Base-by-base conservation (phyloP, 1,284 basidiomycete species). In the Athelia psychrophila region DNA sequence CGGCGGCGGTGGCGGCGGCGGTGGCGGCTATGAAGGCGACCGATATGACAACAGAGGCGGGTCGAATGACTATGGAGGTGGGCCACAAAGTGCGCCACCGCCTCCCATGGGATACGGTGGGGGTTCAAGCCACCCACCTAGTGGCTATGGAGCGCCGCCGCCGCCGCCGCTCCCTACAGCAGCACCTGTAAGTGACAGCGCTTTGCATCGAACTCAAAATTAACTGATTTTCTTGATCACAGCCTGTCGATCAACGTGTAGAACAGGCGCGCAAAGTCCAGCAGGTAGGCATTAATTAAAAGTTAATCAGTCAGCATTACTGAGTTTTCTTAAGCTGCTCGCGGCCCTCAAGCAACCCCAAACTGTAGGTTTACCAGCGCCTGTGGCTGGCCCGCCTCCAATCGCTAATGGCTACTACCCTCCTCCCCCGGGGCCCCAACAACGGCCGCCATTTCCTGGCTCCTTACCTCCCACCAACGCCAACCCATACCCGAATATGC, bases 201-300 rank as follows among this genome's bases (percentile, higher is more conserved):
- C 55, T 49, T 65, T 71, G 52, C 51, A 65, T 50, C 15, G 48
- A 9, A 9, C 22, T 46, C 22, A 30, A 5, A 9, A 51, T 20
- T 51, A 20, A 19, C 33, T 44, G 9, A 18, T 44, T 5, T 32
- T 30, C 38, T 59, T 48, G n/a, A n/a, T n/a, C n/a, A 60, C 53
- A 74, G 73, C 63, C 72, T 32, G 66, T 73, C 33, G 86, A 89
- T 54, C 87, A 91, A 51, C 85, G 88, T 22, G 72, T 92, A 23
- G 89, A 91, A 60, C 88, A 91, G 73, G 90, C 89, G 3, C 81
- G 84, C 51, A 88, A 82, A 66, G 89, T 92, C 2, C 89, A 92
- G 60, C 87, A 90, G 64, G 80, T 81, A 55, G 44, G 70, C 56
- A 19, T 24, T 48, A 3, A 51, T 47, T 42, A 4, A 2, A n/a